These are phyloP conservation scores for Coniella vitis DNA, from an alignment of 2,329 filamentous ascomycete genomes.

Conservation along the genomic window DNA sequence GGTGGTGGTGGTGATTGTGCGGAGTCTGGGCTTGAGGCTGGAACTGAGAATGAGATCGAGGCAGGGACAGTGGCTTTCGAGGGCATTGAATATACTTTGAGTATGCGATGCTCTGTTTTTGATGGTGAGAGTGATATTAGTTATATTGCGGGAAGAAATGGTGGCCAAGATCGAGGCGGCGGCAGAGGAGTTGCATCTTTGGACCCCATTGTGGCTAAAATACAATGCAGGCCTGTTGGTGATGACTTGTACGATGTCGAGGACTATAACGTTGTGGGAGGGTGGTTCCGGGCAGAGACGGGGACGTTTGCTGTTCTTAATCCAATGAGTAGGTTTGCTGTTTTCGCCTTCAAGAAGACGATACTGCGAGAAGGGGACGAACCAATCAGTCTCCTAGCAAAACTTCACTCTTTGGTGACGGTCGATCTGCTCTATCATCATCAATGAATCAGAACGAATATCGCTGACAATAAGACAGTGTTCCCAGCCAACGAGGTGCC, in stretches of 20 bases:
- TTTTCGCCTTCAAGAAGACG: background rate
- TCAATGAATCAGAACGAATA: no score
- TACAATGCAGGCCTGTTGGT: background rate
- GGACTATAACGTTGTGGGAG: background rate
- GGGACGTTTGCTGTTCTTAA: background rate
- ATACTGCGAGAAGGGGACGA: no score
- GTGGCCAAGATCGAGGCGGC: no score
- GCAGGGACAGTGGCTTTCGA: no score
- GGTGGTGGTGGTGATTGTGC: no score
- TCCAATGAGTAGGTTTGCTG: background rate
- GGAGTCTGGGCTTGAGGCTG: no score
- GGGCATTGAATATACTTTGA: background rate
- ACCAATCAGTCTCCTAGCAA: background rate
- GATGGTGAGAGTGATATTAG: no score
- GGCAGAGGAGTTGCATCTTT: background rate
- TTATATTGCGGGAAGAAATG: no score
- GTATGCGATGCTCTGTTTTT: no score
- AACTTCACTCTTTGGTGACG: no score
- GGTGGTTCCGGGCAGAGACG: background rate
- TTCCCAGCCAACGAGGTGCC: background rate
- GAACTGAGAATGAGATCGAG: no score
- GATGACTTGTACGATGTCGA: slow-evolving; percentile 9
- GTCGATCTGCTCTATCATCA: no score
- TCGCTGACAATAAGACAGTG: background rate
- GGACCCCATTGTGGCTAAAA: background rate